Conservation (phyloP, 345 rosid genomes). For the Dovyalis caffra region DNA sequence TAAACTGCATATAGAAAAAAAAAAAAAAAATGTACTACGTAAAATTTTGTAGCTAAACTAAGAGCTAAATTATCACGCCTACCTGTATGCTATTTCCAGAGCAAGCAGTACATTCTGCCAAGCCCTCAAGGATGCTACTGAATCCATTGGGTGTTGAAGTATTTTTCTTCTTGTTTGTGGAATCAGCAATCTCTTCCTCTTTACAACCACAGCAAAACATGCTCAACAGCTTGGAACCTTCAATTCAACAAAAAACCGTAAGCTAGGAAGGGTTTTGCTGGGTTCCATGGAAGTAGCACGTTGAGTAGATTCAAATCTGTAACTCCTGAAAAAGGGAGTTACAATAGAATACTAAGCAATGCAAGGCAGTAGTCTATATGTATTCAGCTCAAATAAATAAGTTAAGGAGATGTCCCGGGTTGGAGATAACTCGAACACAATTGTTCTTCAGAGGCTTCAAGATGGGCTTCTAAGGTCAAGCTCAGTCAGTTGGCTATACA, state of each 20-base stretch:
- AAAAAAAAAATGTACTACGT: neutral
- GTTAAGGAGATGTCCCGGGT: neutral
- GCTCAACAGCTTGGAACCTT: constrained; percentile 66
- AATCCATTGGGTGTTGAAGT: constrained; percentile 27
- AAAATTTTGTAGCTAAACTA: neutral
- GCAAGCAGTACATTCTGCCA: constrained; percentile 69
- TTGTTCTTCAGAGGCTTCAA: neutral
- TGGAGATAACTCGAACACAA: neutral
- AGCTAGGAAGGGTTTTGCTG: constrained; percentile 2
- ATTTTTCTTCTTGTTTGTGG: constrained; percentile 31
- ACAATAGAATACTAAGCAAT: neutral
- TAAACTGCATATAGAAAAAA: neutral
- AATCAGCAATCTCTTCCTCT: constrained; percentile 27
- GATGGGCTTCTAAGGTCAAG: neutral
- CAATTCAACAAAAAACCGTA: constrained; percentile 18
- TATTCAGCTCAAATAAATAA: neutral
- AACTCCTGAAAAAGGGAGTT: constrained; percentile 1
- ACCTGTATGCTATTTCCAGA: constrained; percentile 45
- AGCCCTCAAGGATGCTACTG: constrained; percentile 50
- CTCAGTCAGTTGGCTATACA: neutral
- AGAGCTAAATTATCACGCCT: constrained; percentile 7
- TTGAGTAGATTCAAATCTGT: neutral
- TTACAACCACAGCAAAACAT: constrained; percentile 49
- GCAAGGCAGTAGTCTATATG: neutral
- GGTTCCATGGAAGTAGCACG: neutral